Base-by-base conservation (phyloP, 2,329 filamentous ascomycete species). In the Fusarium sp. region DNA sequence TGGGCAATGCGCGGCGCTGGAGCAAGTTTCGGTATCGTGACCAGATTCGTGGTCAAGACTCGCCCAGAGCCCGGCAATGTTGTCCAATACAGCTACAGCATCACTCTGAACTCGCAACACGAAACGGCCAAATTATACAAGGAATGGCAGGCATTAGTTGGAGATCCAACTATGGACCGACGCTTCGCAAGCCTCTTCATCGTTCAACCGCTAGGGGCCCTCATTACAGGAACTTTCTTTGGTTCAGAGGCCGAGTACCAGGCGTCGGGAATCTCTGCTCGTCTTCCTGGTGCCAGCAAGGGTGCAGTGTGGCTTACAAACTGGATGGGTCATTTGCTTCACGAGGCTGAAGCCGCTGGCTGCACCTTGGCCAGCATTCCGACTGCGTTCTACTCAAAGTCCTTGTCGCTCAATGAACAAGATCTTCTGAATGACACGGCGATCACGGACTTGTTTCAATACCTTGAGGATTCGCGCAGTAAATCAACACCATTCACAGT, bases 191-290 rank as follows among this genome's bases (percentile, higher is more conserved):
- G 85, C 10, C 83, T 89, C 58, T 86, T 92, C 59, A 83, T 89
- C 38, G 81, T 89, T 48, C 82, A 87, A 38, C 85, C 86, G 27
- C 78, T 87, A 0, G 88, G 88, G 3, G 84, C 85, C 60, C 76
- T 90, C 64, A 87, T 92, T 70, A 87, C 86, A 0, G 89, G 87
- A 5, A 89, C 87, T 0, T 92, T 88, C 73, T 91, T 90, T 74
- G 90, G 90, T 15, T 87, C 86, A 0, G 79, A 86, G 48, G 83
- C 81, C 0, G 89, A 92, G 75, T 92, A 85, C 73, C 75, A 86
- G 7, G 83, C 83, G 5, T 83, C 84, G 0, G 86, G 86, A 1
- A 88, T 90, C 29, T 80, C 82, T 5, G 76, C 79, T 25, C 82
- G 79, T 60, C 84, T 90, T 5, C 87, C 88, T 5, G 64, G 66